Evolutionary conservation across 2,329 filamentous ascomycete species (phyloP).

Genomic region (Hypocreales sp.): DNA sequence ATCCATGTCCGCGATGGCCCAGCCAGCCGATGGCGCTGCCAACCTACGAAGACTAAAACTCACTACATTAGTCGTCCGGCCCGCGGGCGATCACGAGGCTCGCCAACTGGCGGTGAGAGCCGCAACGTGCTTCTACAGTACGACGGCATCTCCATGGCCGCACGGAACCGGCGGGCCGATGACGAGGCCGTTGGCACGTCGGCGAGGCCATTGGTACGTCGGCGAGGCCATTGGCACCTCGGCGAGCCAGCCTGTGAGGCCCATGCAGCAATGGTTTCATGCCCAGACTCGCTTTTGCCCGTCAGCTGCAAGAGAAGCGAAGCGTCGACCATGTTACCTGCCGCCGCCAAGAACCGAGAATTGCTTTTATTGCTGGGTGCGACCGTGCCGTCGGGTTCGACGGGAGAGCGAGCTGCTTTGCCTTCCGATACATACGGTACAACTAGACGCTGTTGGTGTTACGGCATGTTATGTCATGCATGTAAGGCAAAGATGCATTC

Average conservation of each 20-base stretch:
- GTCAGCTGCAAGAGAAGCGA: not conserved
- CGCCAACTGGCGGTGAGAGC: too few relatives aligned
- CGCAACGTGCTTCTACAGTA: too few relatives aligned
- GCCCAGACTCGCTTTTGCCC: not conserved
- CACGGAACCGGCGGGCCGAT: not conserved
- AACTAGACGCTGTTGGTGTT: constrained; percentile 1
- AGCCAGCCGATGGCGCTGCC: too few relatives aligned
- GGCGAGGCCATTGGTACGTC: too few relatives aligned
- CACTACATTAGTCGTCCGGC: too few relatives aligned
- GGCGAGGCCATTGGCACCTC: too few relatives aligned
- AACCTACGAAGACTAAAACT: too few relatives aligned
- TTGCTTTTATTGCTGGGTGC: constrained; percentile 2
- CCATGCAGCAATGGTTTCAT: not conserved
- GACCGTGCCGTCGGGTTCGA: constrained; percentile 5
- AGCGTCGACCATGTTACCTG: constrained; percentile 2
- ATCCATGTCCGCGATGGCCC: too few relatives aligned
- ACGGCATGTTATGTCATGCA: constrained; percentile 10
- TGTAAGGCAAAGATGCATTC: constrained; percentile 1
- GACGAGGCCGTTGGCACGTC: not conserved
- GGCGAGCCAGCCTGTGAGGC: not conserved
- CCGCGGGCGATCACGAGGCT: too few relatives aligned
- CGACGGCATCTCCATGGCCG: too few relatives aligned
- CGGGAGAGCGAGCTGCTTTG: constrained; percentile 1
- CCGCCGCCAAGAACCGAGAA: not conserved
- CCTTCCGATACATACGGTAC: too few relatives aligned